Base-by-base conservation (phyloP, 257 asterid genomes). In the Plantago ovata region DNA sequence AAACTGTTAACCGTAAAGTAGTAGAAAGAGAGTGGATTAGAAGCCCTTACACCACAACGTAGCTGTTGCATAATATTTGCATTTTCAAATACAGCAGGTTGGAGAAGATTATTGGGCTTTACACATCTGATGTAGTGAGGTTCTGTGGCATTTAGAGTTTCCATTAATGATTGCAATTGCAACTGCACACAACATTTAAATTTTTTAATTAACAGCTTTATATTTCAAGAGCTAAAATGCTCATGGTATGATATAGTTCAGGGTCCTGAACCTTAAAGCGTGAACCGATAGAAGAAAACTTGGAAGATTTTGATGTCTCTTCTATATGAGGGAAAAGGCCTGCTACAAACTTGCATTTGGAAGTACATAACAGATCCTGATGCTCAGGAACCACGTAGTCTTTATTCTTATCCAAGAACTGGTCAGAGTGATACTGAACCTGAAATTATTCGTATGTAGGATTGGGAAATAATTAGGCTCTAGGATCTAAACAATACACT, bases 101-200 rank as follows among this genome's bases (percentile, higher is more conserved):
- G 84, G 66, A 92, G 95, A 74, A 84, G 89, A 80, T 92, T 92
- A 65, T 92, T 92, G 32, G 98, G 98, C 81, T 92, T 92, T 47
- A 92, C 89, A 77, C 98, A 92, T 86, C 98, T 85, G 62, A 92
- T 77, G 65, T 92, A 92, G 77, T 92, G 95, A 63, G 98, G 98
- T 65, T 92, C 79, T 7, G 97, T 92, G 54, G 98, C 98, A 75
- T 81, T 92, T 32, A 92, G 76, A 56, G 97, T 88, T 51, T 92
- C 98, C 98, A 92, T 92, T 84, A 92, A 71, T 51, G 65, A 76
- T 74, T 92, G 97, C 42, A 92, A 74, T 88, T 92, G 98, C 79
- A 88, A 56, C 98, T 92, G 94, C 89, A 76, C 66, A 67, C 41
- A 64, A 80, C 66, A 76, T 58, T 59, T 38, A 74, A 56, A n/a